These are phyloP conservation scores for Margaritispora aquatica DNA, from an alignment of 495 filamentous ascomycete species.

Conservation along the genomic window DNA sequence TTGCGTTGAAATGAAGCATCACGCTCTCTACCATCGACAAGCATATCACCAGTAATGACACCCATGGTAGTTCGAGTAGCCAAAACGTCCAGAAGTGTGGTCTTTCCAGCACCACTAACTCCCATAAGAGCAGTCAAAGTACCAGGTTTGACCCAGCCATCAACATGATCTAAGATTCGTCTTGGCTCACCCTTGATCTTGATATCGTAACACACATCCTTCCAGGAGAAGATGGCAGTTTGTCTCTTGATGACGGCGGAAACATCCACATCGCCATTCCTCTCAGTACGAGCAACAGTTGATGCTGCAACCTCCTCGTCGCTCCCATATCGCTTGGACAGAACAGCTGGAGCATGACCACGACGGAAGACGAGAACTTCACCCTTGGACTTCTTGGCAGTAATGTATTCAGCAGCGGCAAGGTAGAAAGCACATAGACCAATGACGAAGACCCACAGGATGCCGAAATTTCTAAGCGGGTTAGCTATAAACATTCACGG, in stretches of 20 bases:
- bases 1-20: constrained; percentile 84
- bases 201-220: constrained; percentile 78
- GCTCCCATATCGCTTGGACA: constrained; percentile 37
- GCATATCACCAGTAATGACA: constrained; percentile 75
- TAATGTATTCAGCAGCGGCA: constrained; percentile 64
- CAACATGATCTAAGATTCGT: constrained; percentile 71
- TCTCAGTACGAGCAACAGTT: constrained; percentile 16
- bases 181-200: constrained; percentile 70
- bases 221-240: constrained; percentile 74
- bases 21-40: constrained; percentile 68
- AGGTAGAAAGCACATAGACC: constrained; percentile 63
- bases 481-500: background rate
- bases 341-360: constrained; percentile 28
- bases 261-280: constrained; percentile 33
- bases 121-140: constrained; percentile 83
- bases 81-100: constrained; percentile 63
- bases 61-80: constrained; percentile 79
- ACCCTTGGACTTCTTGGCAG: constrained; percentile 77
- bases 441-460: constrained; percentile 65
- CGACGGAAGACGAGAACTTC: constrained; percentile 82
- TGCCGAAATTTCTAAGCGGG: constrained; percentile 54
- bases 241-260: constrained; percentile 47
- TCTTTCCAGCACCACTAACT: constrained; percentile 64
- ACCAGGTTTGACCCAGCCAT: constrained; percentile 87
- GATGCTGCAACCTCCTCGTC: constrained; percentile 29